Base-by-base conservation (phyloP, 768 basidiomycete genomes). In the Harrya chromipes region DNA sequence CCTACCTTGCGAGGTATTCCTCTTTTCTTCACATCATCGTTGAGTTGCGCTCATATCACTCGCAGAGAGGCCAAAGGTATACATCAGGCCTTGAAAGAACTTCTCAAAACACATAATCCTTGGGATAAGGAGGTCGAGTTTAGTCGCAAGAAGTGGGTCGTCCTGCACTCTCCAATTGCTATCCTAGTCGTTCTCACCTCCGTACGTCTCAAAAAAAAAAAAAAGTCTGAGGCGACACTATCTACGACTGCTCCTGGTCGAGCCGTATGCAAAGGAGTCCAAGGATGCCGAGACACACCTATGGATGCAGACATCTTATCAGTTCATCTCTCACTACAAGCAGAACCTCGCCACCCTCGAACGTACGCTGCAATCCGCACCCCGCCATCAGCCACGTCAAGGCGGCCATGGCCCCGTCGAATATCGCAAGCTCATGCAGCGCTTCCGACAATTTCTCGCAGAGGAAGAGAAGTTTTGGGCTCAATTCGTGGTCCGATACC, bases 381-480 rank as follows among this genome's bases (percentile, higher is more conserved):
- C 67, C 19, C 65, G 68, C 58, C 69, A 56, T 61, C 70, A 70
- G 50, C 60, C 62, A 17, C 67, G 71, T 35, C 68, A 71, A 46
- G 66, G 71, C 21, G 70, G 74, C 12, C 74, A 79, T 52, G 83
- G 84, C 16, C 77, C 78, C 8, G 90, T 93, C 39, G 94, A 95
- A 63, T 74, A 91, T 54, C 84, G 92, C 58, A 95, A 90, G 65
- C 78, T 93, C 26, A 69, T 93, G 14, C 87, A 90, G 40, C 82
- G 90, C 36, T 98, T 99, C 72, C 79, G 88, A 31, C 85, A 92
- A 59, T 97, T 94, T 64, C 80, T 99, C 13, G 78, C 84, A 0
- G 84, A 87, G 27, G 95, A 99, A 67, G 90, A 94, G 65, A 86
- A 84, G 59, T 97, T 95, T 68, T 99, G 94, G 87, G 81, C 78